Conservation (phyloP, 2,329 filamentous ascomycete species). For the Davidsoniella neocaledoniae region DNA sequence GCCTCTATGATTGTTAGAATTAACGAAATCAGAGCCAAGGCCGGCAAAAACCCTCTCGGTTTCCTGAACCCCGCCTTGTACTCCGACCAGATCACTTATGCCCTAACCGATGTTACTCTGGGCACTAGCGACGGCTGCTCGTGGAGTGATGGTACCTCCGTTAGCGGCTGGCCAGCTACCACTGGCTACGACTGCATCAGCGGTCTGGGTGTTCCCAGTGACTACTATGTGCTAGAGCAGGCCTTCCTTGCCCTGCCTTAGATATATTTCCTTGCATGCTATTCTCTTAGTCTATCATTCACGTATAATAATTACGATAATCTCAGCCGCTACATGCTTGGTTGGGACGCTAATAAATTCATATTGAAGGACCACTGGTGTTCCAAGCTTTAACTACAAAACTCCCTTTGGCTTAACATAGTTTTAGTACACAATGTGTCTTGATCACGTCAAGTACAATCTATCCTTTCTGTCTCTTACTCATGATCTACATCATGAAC, state of each 20-base stretch:
- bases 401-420: too few relatives aligned
- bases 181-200: slow-evolving; percentile 32
- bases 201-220: slow-evolving; percentile 30
- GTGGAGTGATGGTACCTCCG: slow-evolving; percentile 19
- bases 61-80: slow-evolving; percentile 37
- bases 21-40: slow-evolving; percentile 34
- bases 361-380: too few relatives aligned
- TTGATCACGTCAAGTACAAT: too few relatives aligned
- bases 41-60: slow-evolving; percentile 32
- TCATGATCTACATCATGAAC: too few relatives aligned
- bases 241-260: slow-evolving; percentile 17
- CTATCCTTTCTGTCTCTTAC: too few relatives aligned
- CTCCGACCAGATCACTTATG: slow-evolving; percentile 20
- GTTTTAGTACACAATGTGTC: too few relatives aligned
- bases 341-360: too few relatives aligned
- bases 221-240: slow-evolving; percentile 24
- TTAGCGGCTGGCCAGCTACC: slow-evolving; percentile 27
- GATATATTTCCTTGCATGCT: neutral
- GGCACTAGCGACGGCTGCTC: slow-evolving; percentile 26
- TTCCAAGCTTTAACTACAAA: too few relatives aligned
- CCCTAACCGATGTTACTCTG: slow-evolving; percentile 25
- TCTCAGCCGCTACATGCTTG: too few relatives aligned
- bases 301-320: too few relatives aligned
- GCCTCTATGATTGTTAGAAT: slow-evolving; percentile 37
- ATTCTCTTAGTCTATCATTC: too few relatives aligned